phyloP scores from a whole-genome alignment of 139 green algal genomes.

The Chlamydomonas sphaeroides region DNA sequence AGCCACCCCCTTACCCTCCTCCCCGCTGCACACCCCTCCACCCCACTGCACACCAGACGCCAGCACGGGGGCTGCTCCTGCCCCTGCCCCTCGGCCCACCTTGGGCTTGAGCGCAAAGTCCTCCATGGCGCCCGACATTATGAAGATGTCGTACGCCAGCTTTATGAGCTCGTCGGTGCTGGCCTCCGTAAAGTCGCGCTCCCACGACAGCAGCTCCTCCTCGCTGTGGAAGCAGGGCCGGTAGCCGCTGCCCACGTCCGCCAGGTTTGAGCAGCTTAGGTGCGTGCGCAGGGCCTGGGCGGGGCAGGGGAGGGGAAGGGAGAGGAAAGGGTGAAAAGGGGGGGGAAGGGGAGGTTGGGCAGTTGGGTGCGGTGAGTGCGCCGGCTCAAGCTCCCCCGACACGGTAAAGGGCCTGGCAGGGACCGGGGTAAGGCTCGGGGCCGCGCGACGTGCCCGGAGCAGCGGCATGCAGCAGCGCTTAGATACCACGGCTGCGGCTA shows the following conservation, averaged over 20 bases:
- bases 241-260: not conserved
- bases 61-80: too few relatives aligned
- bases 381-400: too few relatives aligned
- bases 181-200: conserved; percentile 30
- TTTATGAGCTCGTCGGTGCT: conserved; percentile 42
- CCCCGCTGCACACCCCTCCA: too few relatives aligned
- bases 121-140: conserved; percentile 52
- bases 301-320: not conserved
- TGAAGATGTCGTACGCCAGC: conserved; percentile 72
- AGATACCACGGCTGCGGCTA: too few relatives aligned
- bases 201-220: conserved; percentile 8
- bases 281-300: conserved; percentile 35
- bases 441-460: too few relatives aligned
- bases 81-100: too few relatives aligned
- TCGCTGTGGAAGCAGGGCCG: conserved; percentile 22
- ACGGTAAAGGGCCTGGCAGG: too few relatives aligned
- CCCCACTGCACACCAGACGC: too few relatives aligned
- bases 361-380: too few relatives aligned
- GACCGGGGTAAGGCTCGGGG: too few relatives aligned
- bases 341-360: not conserved
- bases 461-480: too few relatives aligned
- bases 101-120: conserved; percentile 56
- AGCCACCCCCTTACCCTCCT: too few relatives aligned
- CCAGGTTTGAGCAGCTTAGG: conserved; percentile 24
- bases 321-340: not conserved